phyloP scores from a whole-genome alignment of 305 asterid species.

The Salvia sclarea region DNA sequence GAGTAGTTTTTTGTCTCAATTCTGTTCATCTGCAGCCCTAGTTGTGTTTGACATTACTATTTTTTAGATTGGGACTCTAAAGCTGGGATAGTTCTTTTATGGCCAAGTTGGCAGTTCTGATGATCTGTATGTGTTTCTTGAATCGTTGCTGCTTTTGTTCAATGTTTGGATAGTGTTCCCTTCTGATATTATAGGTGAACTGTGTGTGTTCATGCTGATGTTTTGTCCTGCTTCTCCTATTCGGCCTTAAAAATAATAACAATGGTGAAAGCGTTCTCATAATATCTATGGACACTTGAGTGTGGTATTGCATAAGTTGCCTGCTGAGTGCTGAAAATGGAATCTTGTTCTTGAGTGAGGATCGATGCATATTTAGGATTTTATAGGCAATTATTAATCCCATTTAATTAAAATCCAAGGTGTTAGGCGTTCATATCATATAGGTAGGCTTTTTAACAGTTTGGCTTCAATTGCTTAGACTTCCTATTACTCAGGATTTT shows the following conservation, averaged over 20 bases:
- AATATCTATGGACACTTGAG: not conserved
- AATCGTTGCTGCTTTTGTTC: not conserved
- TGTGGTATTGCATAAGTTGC: too few relatives aligned
- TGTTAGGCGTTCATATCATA: not conserved
- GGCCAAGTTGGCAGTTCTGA: not conserved
- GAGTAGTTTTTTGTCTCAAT: not conserved
- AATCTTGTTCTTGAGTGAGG: not conserved
- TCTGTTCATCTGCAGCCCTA: not conserved
- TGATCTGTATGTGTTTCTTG: conserved; percentile 9
- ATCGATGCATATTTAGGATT: not conserved
- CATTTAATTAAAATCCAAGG: not conserved
- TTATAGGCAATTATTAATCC: too few relatives aligned
- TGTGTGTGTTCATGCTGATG: not conserved
- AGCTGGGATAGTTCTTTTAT: not conserved
- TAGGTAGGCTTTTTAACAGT: not conserved
- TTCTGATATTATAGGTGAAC: not conserved
- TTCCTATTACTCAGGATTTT: not conserved
- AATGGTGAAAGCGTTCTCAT: not conserved
- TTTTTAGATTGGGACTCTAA: not conserved
- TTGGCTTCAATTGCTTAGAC: not conserved
- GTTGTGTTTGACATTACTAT: not conserved
- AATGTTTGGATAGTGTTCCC: not conserved
- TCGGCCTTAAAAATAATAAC: not conserved
- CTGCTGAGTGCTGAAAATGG: not conserved
- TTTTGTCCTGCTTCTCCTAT: not conserved